Conservation (phyloP, 345 rosid species). For the Erodium maritimum region DNA sequence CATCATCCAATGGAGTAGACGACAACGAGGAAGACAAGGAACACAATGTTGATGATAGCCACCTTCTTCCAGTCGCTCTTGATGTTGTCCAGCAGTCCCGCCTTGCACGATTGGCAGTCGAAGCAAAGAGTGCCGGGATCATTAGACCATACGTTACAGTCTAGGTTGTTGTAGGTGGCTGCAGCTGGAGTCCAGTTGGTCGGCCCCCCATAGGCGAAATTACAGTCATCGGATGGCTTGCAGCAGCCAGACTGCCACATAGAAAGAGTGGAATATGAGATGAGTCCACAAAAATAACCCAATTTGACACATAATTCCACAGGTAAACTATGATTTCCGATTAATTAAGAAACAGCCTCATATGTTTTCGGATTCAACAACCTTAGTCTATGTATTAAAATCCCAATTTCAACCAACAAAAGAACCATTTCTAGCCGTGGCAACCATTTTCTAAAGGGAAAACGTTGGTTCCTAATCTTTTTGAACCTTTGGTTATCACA, state of each 20-base stretch:
- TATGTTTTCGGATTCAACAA: too few species aligned
- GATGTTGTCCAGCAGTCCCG: constrained; percentile 65
- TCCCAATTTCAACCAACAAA: too few species aligned
- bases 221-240: constrained; percentile 70
- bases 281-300: too few species aligned
- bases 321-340: too few species aligned
- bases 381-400: too few species aligned
- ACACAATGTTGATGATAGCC: constrained; percentile 47
- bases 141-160: constrained; percentile 49
- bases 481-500: too few species aligned
- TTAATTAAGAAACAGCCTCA: too few species aligned
- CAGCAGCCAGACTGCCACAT: constrained; percentile 78
- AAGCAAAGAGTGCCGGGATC: constrained; percentile 36
- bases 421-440: too few species aligned
- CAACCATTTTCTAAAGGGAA: too few species aligned
- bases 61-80: constrained; percentile 66
- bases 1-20: constrained; percentile 74
- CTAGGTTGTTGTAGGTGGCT: constrained; percentile 24
- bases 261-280: too few species aligned
- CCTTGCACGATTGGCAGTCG: constrained; percentile 79
- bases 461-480: too few species aligned
- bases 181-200: constrained; percentile 38
- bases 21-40: constrained; percentile 59
- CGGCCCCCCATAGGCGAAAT: constrained; percentile 41
- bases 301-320: too few species aligned